phyloP scores from a whole-genome alignment of 2,329 filamentous ascomycete genomes.

The Beauveria medogensis region DNA sequence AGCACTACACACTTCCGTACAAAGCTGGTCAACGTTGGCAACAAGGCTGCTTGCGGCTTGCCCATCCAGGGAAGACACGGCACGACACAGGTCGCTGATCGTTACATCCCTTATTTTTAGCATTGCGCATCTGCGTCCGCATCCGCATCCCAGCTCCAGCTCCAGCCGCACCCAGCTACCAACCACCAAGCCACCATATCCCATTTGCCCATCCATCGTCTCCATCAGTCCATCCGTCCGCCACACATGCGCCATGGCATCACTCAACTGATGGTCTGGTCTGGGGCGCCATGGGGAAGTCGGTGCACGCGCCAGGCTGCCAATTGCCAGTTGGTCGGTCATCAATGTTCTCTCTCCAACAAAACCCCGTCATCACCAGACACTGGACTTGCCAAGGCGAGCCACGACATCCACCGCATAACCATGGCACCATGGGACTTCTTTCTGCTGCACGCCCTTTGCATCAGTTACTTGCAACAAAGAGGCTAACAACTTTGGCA shows the following conservation, averaged over 20 bases:
- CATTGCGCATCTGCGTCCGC: too few relatives aligned
- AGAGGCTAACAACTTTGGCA: too few relatives aligned
- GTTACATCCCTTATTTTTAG: too few relatives aligned
- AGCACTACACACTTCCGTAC: too few relatives aligned
- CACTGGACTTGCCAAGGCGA: background rate
- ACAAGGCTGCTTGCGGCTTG: background rate
- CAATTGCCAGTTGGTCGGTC: background rate
- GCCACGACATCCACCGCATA: too few relatives aligned
- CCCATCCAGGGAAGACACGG: background rate
- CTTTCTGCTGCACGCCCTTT: too few relatives aligned
- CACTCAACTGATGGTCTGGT: background rate
- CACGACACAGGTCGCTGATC: background rate
- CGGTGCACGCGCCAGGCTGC: background rate
- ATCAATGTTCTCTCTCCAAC: background rate
- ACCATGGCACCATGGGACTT: too few relatives aligned
- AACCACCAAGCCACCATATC: background rate
- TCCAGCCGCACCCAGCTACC: background rate
- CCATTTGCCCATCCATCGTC: slow-evolving; percentile 1
- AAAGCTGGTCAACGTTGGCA: background rate
- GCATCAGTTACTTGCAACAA: too few relatives aligned
- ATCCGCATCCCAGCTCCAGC: too few relatives aligned
- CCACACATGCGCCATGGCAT: slow-evolving; percentile 5
- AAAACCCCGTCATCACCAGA: background rate
- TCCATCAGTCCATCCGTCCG: background rate
- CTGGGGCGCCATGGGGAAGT: slow-evolving; percentile 2